These are phyloP conservation scores for Lactarius evosmus DNA, from an alignment of 768 basidiomycete species.

Conservation along the genomic window DNA sequence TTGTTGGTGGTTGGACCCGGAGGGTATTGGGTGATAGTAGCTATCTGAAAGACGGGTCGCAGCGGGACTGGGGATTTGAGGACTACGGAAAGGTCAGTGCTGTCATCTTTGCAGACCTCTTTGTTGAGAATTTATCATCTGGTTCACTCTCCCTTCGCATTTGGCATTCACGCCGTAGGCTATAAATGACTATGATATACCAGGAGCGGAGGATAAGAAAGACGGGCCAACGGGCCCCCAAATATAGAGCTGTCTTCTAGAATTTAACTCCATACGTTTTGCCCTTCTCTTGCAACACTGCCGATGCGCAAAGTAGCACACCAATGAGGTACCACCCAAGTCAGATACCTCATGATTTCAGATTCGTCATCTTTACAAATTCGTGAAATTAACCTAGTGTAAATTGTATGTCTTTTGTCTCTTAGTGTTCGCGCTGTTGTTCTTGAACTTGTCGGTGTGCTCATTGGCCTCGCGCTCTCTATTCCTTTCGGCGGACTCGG, in stretches of 20 bases:
- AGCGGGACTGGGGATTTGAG: slow-evolving; percentile 80
- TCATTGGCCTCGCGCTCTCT: no score
- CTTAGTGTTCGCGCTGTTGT: no score
- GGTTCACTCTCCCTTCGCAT: not conserved
- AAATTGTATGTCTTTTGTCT: no score
- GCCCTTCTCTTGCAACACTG: slow-evolving; percentile 46
- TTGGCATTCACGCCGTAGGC: slow-evolving; percentile 43
- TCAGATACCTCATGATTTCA: no score
- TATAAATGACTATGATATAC: slow-evolving; percentile 63
- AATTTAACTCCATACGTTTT: slow-evolving; percentile 19
- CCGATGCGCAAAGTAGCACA: slow-evolving; percentile 77
- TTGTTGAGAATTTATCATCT: not conserved
- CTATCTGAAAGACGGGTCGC: slow-evolving; percentile 56
- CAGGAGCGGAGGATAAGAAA: slow-evolving; percentile 58
- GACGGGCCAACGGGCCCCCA: slow-evolving; percentile 58
- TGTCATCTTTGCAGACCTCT: not conserved
- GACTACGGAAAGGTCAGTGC: slow-evolving; percentile 62
- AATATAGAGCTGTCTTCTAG: slow-evolving; percentile 27
- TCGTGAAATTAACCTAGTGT: no score
- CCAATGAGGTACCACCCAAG: slow-evolving; percentile 96
- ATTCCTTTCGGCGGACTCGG: no score
- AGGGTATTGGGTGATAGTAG: slow-evolving; percentile 50
- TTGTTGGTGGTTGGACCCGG: slow-evolving; percentile 48
- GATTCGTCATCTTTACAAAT: no score
- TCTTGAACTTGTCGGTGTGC: no score